These are phyloP conservation scores for Flaveria linearis DNA, from an alignment of 129 eudicot species.

Conservation along the genomic window DNA sequence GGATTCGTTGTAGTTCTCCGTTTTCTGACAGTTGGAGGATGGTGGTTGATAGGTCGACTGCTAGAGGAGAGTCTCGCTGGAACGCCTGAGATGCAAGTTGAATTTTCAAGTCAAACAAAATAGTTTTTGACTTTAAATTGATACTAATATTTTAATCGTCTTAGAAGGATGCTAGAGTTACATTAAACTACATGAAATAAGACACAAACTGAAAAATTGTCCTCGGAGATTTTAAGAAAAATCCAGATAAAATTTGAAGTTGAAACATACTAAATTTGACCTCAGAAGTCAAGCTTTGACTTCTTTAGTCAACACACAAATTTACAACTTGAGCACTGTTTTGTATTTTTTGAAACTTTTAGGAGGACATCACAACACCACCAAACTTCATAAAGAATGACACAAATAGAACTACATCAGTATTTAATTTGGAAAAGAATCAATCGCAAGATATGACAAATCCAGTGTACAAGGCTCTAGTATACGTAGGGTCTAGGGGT, in stretches of 20 bases:
- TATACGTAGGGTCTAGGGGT: too few relatives aligned
- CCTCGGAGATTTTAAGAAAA: not conserved
- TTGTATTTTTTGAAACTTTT: too few relatives aligned
- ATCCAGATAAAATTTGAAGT: not conserved
- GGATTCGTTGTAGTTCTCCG: constrained; percentile 61
- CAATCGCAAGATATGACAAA: too few relatives aligned
- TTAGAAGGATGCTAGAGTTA: not conserved
- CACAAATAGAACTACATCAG: too few relatives aligned
- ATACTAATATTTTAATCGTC: too few relatives aligned
- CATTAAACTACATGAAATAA: not conserved
- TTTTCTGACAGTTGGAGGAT: constrained; percentile 65
- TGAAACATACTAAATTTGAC: constrained; percentile 19
- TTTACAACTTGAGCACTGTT: not conserved
- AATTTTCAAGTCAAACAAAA: constrained; percentile 6
- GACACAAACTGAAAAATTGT: not conserved
- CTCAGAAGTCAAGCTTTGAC: constrained; percentile 21
- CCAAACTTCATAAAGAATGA: too few relatives aligned
- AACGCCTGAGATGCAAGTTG: constrained; percentile 52
- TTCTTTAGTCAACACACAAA: constrained; percentile 14
- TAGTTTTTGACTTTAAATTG: not conserved
- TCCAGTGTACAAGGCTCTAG: too few relatives aligned
- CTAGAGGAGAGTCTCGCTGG: constrained; percentile 75
- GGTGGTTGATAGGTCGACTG: constrained; percentile 66
- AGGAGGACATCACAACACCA: too few relatives aligned
- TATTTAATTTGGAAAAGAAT: too few relatives aligned